Evolutionary conservation across 2,329 filamentous ascomycete genomes (phyloP).

Genomic region (Penicillium sp.): DNA sequence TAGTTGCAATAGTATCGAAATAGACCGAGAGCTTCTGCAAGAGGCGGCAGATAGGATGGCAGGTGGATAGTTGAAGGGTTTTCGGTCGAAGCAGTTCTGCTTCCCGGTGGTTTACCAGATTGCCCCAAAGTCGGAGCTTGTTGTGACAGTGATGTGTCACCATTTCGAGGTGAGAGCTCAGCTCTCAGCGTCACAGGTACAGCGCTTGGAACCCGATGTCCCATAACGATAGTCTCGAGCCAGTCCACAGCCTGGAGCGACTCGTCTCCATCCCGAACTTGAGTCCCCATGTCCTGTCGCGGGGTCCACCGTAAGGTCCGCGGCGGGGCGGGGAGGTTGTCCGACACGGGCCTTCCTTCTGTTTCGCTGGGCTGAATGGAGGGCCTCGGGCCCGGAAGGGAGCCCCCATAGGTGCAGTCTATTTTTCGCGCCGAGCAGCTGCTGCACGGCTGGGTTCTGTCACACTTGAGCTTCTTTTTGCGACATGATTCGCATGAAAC

Average conservation of each 20-base stretch:
- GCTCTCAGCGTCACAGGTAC: constrained; percentile 21
- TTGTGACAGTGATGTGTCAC: neutral
- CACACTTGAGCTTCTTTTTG: constrained; percentile 55
- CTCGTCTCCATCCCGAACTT: constrained; percentile 15
- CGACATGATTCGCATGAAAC: constrained; percentile 44
- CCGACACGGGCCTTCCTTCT: neutral
- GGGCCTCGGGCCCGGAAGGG: neutral
- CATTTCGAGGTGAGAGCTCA: constrained; percentile 12
- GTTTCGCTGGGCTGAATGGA: neutral
- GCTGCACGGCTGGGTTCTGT: constrained; percentile 53
- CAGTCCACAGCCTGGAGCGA: constrained; percentile 28
- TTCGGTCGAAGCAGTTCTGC: constrained; percentile 13
- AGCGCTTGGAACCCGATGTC: constrained; percentile 26
- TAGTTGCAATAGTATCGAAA: constrained; percentile 37
- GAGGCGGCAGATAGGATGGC: constrained; percentile 27
- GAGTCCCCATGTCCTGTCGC: neutral
- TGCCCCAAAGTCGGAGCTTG: neutral
- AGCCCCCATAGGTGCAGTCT: constrained; percentile 27
- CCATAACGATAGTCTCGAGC: constrained; percentile 33
- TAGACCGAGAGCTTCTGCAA: constrained; percentile 30
- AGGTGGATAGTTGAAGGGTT: constrained; percentile 26
- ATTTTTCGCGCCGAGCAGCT: constrained; percentile 43
- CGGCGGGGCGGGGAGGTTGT: neutral
- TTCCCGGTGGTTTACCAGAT: neutral
- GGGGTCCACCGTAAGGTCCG: neutral